Evolutionary conservation across 148 eudicot genomes (phyloP).

Genomic region (Talinum fruticosum): DNA sequence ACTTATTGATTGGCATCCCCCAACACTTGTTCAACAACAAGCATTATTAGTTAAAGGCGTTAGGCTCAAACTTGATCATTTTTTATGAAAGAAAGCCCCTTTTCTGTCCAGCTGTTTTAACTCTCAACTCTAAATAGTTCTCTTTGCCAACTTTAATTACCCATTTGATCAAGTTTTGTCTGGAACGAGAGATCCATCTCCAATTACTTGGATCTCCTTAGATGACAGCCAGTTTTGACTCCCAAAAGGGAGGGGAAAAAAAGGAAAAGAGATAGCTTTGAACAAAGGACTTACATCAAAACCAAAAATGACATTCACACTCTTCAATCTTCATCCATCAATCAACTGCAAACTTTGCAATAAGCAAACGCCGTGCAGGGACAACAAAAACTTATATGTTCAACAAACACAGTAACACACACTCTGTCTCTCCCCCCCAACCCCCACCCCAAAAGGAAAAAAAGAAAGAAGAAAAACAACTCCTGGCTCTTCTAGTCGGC

Average conservation of each 20-base stretch:
- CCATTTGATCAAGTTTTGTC: no score
- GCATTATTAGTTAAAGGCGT: no score
- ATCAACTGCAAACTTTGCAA: neutral
- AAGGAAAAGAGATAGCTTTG: neutral
- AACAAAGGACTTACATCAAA: neutral
- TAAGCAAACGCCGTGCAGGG: neutral
- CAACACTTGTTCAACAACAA: no score
- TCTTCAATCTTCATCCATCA: conserved; percentile 2
- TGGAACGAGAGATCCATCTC: no score
- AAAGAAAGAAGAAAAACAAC: neutral
- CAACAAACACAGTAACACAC: neutral
- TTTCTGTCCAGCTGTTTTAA: no score
- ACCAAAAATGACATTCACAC: conserved; percentile 4
- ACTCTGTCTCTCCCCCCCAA: neutral
- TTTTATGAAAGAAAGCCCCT: no score
- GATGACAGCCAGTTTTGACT: neutral
- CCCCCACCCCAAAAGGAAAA: neutral
- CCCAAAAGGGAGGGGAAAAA: neutral
- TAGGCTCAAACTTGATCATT: no score
- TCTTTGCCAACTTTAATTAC: no score
- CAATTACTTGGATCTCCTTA: no score
- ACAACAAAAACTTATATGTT: neutral
- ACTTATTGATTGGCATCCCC: no score
- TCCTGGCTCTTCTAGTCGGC: neutral
- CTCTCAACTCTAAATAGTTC: no score